A percentile compares a stretch with the other conserved stretches of the same genome.
These are phyloP conservation scores for Calonectria crousiana DNA, from an alignment of 2,329 filamentous ascomycete genomes.

Conservation along the genomic window DNA sequence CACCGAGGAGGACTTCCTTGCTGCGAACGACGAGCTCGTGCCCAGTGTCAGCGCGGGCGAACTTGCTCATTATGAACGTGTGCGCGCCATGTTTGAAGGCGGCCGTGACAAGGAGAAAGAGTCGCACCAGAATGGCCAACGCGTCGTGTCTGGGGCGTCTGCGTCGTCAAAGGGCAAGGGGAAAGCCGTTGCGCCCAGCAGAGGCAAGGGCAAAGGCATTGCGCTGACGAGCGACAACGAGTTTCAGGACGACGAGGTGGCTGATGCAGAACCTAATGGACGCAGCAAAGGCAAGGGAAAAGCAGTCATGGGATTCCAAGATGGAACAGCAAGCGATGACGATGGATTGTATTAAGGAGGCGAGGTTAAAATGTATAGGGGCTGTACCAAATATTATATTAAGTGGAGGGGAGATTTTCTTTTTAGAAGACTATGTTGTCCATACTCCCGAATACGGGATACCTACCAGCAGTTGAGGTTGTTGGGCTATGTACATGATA, in stretches of 20 bases:
- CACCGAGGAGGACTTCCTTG: conserved; percentile 86
- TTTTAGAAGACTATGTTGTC: conserved; percentile 25
- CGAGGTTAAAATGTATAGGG: neutral
- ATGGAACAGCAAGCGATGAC: conserved; percentile 68
- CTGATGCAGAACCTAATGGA: conserved; percentile 47
- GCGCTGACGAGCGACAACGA: conserved; percentile 49
- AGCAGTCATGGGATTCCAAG: conserved; percentile 63
- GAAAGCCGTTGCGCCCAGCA: conserved; percentile 41
- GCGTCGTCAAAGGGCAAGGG: conserved; percentile 50
- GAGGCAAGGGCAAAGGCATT: conserved; percentile 51
- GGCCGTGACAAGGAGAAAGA: conserved; percentile 49
- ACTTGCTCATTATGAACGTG: conserved; percentile 88
- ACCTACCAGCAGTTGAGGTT: conserved; percentile 14
- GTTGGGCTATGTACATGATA: conserved; percentile 28
- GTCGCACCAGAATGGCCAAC: conserved; percentile 46
- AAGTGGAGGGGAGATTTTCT: conserved; percentile 25
- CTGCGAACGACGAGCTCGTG: conserved; percentile 87
- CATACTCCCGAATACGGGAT: conserved; percentile 36
- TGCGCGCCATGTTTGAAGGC: conserved; percentile 86
- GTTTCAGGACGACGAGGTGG: conserved; percentile 49
- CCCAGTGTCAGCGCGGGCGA: conserved; percentile 94
- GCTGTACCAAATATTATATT: conserved; percentile 1
- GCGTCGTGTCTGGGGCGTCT: conserved; percentile 42
- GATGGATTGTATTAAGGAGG: conserved; percentile 64
- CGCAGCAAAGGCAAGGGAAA: conserved; percentile 68